These are phyloP conservation scores for Tetramitus jugosus DNA, from an alignment of 208 protist genomes.

Conservation along the genomic window DNA sequence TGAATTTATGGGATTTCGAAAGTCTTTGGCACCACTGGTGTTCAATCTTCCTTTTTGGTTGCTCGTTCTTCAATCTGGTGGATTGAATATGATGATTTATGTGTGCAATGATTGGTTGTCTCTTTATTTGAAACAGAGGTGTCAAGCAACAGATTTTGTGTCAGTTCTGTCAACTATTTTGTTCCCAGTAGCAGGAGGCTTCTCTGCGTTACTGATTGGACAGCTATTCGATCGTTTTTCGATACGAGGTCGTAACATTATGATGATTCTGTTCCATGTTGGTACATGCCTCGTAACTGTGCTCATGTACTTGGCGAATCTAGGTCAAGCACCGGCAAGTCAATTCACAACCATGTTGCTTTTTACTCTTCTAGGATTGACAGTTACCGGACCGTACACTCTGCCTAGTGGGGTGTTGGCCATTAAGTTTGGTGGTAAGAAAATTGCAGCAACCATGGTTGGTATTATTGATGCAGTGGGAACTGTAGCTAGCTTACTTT, in stretches of 20 bases:
- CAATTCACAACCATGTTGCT: background rate
- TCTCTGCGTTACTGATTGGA: background rate
- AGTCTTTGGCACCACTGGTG: background rate
- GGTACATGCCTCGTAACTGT: background rate
- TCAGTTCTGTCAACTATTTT: background rate
- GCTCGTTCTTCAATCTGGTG: background rate
- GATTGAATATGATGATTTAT: background rate
- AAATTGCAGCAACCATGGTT: background rate
- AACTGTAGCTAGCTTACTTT: too few species aligned
- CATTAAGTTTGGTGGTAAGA: background rate
- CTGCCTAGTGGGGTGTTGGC: background rate
- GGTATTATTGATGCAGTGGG: too few species aligned
- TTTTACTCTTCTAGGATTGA: background rate
- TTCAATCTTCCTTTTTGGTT: too few species aligned
- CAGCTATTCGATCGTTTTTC: background rate
- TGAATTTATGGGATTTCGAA: background rate
- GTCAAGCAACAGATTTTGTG: background rate
- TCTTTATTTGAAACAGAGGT: background rate
- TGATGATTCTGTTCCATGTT: background rate
- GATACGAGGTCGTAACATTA: background rate
- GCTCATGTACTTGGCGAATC: background rate
- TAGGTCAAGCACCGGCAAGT: too few species aligned
- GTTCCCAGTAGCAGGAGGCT: background rate
- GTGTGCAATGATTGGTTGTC: background rate
- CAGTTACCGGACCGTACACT: background rate